Evolutionary conservation across 805 yeast species (phyloP).

Genomic region (Saccharomycopsis synnaedendra): DNA sequence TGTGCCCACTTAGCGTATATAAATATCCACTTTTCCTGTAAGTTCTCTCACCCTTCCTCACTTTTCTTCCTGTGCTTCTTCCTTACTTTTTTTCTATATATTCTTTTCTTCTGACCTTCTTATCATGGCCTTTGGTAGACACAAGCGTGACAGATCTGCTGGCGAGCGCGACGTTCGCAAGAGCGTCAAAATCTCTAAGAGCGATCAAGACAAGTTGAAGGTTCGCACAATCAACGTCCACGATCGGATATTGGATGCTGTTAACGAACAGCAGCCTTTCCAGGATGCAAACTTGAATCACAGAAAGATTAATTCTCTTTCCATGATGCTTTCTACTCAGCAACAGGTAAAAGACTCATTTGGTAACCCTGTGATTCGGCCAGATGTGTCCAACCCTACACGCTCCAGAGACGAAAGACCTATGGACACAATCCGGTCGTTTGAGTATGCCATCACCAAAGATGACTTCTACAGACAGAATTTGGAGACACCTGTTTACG

Average conservation of each 20-base stretch:
- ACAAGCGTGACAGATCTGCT: slow-evolving; percentile 7
- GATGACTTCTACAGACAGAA: slow-evolving; percentile 71
- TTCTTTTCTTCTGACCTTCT: neutral
- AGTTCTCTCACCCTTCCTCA: no score
- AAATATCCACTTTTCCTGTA: no score
- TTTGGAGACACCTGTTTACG: slow-evolving; percentile 65
- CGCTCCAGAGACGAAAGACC: slow-evolving; percentile 93
- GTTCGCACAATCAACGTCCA: slow-evolving; percentile 36
- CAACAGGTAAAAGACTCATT: slow-evolving; percentile 66
- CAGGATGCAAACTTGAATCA: slow-evolving; percentile 36
- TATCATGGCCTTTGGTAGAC: neutral
- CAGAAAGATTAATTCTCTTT: neutral
- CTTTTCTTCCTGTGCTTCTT: neutral
- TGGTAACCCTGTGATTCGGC: slow-evolving; percentile 67
- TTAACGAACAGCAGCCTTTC: slow-evolving; percentile 92
- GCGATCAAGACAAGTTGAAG: slow-evolving; percentile 44
- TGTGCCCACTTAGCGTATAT: no score
- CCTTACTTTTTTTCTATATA: neutral
- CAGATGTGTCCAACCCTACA: slow-evolving; percentile 90
- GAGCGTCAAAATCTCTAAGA: slow-evolving; percentile 32
- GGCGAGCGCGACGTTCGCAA: slow-evolving; percentile 9
- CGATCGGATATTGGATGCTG: slow-evolving; percentile 87
- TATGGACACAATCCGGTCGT: slow-evolving; percentile 85
- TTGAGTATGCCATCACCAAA: slow-evolving; percentile 90
- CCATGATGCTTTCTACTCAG: slow-evolving; percentile 28